phyloP scores from a whole-genome alignment of 164 flowering plant species.

The Berberis vulgaris region DNA sequence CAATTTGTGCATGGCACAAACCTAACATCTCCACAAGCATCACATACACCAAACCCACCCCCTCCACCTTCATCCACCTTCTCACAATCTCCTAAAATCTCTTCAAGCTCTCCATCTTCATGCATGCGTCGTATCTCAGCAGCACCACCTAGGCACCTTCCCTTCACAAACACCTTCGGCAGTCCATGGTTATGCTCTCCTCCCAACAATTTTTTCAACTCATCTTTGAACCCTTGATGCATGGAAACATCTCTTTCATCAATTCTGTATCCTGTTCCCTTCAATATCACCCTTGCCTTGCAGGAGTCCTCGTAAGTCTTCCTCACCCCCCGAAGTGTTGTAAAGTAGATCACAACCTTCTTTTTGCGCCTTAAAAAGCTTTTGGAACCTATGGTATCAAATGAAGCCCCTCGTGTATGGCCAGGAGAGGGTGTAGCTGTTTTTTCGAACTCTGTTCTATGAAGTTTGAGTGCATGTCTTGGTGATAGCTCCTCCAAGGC shows the following conservation, averaged over 20 bases:
- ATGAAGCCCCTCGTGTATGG: background rate
- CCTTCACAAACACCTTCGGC: conserved; percentile 71
- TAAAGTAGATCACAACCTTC: conserved; percentile 61
- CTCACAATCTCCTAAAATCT: conserved; percentile 46
- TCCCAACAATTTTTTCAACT: conserved; percentile 51
- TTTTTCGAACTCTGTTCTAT: conserved; percentile 8
- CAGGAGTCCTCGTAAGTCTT: conserved; percentile 92
- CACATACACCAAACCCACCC: conserved; percentile 31
- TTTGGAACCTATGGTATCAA: conserved; percentile 4
- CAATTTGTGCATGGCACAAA: conserved; percentile 84
- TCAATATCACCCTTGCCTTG: conserved; percentile 50
- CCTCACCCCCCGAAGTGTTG: conserved; percentile 83
- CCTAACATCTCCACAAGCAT: conserved; percentile 74
- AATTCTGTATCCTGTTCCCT: conserved; percentile 44
- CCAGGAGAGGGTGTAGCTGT: background rate
- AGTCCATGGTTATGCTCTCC: conserved; percentile 16
- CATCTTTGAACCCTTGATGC: conserved; percentile 83
- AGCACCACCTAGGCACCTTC: conserved; percentile 61
- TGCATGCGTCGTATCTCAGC: conserved; percentile 64
- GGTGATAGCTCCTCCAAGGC: conserved; percentile 45
- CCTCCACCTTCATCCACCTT: conserved; percentile 28
- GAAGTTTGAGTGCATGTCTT: conserved; percentile 22
- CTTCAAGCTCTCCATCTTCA: conserved; percentile 72
- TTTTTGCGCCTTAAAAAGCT: conserved; percentile 27
- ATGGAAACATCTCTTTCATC: conserved; percentile 94